Evolutionary conservation across 2,329 filamentous ascomycete genomes (phyloP).

Genomic region (Colletotrichum chrysophilum): DNA sequence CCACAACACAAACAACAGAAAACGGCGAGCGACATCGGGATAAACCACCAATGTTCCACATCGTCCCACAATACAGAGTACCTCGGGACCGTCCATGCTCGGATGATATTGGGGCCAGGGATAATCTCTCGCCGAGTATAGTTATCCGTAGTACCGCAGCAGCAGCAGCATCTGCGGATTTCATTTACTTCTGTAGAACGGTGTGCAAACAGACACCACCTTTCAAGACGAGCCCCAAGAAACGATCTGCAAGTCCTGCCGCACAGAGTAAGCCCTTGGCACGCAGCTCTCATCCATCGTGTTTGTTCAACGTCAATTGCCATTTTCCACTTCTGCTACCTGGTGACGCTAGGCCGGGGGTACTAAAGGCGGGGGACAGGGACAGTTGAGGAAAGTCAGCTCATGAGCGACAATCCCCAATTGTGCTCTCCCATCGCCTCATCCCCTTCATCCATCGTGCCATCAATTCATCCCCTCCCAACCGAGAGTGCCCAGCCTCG

Average conservation of each 20-base stretch:
- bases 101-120: background rate
- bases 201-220: background rate
- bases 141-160: background rate
- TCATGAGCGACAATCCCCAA: background rate
- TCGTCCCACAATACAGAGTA: background rate
- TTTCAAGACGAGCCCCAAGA: background rate
- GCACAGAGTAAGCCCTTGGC: background rate
- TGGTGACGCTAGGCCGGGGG: background rate
- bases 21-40: background rate
- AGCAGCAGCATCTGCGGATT: background rate
- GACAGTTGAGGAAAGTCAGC: background rate
- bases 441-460: slow-evolving; percentile 1
- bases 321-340: background rate
- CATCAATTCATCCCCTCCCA: background rate
- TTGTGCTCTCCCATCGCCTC: background rate
- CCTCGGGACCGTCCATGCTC: background rate
- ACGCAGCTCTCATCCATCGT: background rate
- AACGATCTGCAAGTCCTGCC: background rate
- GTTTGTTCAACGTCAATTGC: background rate
- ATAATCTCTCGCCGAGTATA: background rate
- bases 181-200: background rate
- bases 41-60: background rate
- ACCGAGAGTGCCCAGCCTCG: slow-evolving; percentile 5
- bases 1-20: background rate
- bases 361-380: background rate